Evolutionary conservation across 2,329 filamentous ascomycete species (phyloP).

Genomic region (Colletotrichum lentis): DNA sequence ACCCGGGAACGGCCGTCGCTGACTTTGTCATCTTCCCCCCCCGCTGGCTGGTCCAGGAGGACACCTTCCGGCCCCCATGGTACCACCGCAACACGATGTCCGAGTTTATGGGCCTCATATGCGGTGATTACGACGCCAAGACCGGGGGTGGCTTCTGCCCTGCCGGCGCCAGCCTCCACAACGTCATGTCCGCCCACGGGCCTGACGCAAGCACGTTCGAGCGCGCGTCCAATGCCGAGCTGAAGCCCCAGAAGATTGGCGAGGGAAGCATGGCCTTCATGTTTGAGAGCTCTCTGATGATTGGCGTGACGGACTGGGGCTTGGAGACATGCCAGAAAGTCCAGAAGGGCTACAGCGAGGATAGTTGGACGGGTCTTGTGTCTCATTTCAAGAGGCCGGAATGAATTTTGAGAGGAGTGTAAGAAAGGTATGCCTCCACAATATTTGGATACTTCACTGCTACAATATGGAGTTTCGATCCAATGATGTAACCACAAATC

Average conservation of each 20-base stretch:
- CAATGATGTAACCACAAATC: too few species aligned
- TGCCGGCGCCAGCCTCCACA: conserved; percentile 58
- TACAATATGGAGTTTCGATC: too few species aligned
- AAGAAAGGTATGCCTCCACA: neutral
- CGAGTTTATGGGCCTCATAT: conserved; percentile 59
- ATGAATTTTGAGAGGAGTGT: neutral
- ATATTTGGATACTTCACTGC: too few species aligned
- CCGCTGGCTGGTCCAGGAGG: conserved; percentile 65
- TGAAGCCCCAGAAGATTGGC: conserved; percentile 55
- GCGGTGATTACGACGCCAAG: conserved; percentile 57
- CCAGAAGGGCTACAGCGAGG: conserved; percentile 66
- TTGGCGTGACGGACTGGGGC: conserved; percentile 65
- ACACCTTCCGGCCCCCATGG: conserved; percentile 67
- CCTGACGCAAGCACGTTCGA: conserved; percentile 58
- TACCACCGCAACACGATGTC: conserved; percentile 63
- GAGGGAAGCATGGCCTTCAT: conserved; percentile 60
- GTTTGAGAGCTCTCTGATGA: conserved; percentile 60
- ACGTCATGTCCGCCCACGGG: conserved; percentile 65
- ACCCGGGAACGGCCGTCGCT: conserved; percentile 61
- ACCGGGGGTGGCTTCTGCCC: conserved; percentile 55
- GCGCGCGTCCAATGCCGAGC: conserved; percentile 55
- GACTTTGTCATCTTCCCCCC: conserved; percentile 69
- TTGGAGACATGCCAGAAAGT: conserved; percentile 50
- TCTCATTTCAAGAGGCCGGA: conserved; percentile 39
- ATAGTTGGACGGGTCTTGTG: conserved; percentile 61